phyloP scores from a whole-genome alignment of 2,329 filamentous ascomycete species.

The Xylaria multiplex region DNA sequence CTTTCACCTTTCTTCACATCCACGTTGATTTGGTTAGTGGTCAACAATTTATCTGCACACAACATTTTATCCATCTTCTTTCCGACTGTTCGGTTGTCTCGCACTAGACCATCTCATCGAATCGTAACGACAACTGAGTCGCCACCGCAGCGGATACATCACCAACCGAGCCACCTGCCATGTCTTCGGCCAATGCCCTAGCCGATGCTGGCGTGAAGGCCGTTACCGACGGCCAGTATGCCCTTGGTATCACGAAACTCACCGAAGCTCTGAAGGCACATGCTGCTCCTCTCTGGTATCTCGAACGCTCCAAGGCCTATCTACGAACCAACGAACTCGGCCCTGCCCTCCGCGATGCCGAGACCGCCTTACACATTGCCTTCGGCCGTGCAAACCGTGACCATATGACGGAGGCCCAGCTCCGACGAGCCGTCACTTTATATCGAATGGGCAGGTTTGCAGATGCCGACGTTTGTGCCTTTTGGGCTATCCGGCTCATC shows the following conservation, averaged over 20 bases:
- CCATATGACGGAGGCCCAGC: conserved; percentile 81
- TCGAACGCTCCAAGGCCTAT: conserved; percentile 83
- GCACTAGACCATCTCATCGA: too few relatives aligned
- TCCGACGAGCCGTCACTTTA: conserved; percentile 79
- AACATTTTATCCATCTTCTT: background rate
- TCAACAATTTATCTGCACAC: too few relatives aligned
- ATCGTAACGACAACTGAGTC: background rate
- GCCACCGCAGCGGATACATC: background rate
- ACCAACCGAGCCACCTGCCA: conserved; percentile 49
- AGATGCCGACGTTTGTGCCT: conserved; percentile 77
- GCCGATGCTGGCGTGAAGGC: conserved; percentile 72
- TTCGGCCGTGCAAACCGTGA: conserved; percentile 76
- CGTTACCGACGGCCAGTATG: conserved; percentile 70
- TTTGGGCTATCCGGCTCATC: conserved; percentile 61
- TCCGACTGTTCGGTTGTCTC: background rate
- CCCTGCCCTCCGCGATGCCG: conserved; percentile 75
- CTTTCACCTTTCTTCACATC: too few relatives aligned
- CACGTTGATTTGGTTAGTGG: too few relatives aligned
- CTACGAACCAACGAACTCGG: conserved; percentile 70
- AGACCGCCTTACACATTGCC: conserved; percentile 71
- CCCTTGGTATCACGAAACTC: conserved; percentile 73
- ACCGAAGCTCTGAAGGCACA: conserved; percentile 73
- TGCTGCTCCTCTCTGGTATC: conserved; percentile 79
- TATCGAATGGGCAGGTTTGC: conserved; percentile 76
- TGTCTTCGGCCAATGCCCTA: conserved; percentile 61